Evolutionary conservation across 2,329 filamentous ascomycete species (phyloP), one percentile per base, ranked within the genome.

Genomic region (Erysiphe pulchra): DNA sequence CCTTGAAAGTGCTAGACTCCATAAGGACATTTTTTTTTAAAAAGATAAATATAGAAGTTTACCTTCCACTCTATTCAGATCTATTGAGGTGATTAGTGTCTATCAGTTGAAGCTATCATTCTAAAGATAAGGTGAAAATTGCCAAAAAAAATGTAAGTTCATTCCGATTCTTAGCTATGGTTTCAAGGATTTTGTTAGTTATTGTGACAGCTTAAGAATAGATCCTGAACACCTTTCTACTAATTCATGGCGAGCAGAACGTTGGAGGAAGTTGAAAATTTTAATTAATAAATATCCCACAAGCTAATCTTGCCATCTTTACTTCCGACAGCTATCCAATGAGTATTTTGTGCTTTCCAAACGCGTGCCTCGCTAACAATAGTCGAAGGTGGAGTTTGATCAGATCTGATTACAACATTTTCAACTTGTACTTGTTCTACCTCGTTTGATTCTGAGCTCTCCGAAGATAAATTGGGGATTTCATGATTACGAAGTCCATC

Each of bases 231-330:
- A 24, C 3, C 20, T 24, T 3, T 3, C 20, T 24, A 20, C 9
- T 20, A 20, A 17, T 20, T 20, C 11, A 11, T 40, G 16, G 17
- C 16, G 16, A 40, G 11, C 1, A 9, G 17, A 11, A 20, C n/a
- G n/a, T n/a, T n/a, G 20, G 38, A 16, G 17, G 17, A 11, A 6
- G 6, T 3, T 24, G 20, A 3, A 3, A 24, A 6, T 3, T 24
- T 24, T 24, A 3, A 12, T 49, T 34, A 55, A 40, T 90, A 98
- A 48, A 95, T 76, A 63, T 94, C 83, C 90, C 90, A 98, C 53
- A 98, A 64, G 57, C 84, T 92, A 50, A 95, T 74, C 59, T 92
- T 93, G 16, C 87, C 90, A 63, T 95, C 90, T 60, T 95, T 98
- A 46, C 82, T 80, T 1, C 90, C 90, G 1, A 75, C 83, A 16